Percentiles rank a stretch among this genome's conserved stretches.
Conservation (phyloP, 305 asterid species). For the Fraxinus velutina region DNA sequence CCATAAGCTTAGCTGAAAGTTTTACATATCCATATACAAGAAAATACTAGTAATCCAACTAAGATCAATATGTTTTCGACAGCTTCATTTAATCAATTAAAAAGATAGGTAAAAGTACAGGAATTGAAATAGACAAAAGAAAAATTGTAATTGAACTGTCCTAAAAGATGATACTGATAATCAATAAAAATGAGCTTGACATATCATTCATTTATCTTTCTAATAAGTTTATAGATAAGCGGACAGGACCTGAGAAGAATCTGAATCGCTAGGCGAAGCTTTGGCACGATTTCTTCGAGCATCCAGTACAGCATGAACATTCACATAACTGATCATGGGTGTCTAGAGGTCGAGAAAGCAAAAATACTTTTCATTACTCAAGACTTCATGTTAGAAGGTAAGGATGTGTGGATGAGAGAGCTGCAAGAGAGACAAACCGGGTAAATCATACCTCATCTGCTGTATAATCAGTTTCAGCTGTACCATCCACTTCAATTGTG, state of each 20-base stretch:
- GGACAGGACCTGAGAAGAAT: constrained; percentile 70
- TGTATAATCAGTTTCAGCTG: constrained; percentile 84
- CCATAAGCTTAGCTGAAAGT: neutral
- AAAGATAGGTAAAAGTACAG: neutral
- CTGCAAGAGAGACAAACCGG: neutral
- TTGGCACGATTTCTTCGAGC: constrained; percentile 88
- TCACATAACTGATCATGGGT: constrained; percentile 91
- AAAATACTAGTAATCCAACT: neutral
- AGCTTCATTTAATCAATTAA: neutral
- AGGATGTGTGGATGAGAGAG: neutral
- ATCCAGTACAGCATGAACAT: constrained; percentile 90
- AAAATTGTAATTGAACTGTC: neutral
- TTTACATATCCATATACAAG: neutral
- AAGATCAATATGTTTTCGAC: neutral
- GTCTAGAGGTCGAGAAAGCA: constrained; percentile 45
- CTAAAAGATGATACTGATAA: neutral
- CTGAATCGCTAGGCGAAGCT: constrained; percentile 80
- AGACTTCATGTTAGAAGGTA: neutral
- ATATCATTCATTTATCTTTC: neutral
- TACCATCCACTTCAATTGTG: constrained; percentile 80
- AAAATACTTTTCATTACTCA: constrained; percentile 12
- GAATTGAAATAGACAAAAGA: neutral
- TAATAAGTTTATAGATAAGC: neutral
- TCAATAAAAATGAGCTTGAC: neutral
- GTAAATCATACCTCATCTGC: constrained; percentile 74